Evolutionary conservation across 345 rosid species (phyloP), one percentile per base, ranked within the genome.

Genomic region (Stellera chamaejasme): DNA sequence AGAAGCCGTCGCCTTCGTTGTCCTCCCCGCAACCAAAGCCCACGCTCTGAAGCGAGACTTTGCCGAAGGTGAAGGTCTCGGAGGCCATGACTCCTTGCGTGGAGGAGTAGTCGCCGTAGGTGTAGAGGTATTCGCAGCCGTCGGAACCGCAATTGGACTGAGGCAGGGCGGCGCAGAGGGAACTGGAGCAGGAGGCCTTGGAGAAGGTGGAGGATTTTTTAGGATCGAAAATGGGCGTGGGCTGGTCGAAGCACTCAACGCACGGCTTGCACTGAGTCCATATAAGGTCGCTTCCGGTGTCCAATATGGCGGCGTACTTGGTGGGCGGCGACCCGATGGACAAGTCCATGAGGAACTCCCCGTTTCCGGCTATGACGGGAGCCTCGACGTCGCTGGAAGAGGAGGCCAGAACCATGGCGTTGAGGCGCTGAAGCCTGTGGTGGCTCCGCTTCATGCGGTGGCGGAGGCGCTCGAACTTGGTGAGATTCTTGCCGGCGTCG

Each of bases 231-330:
- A 92, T 73, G 0, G 95, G 93, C 3, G 84, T 79, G 0, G 95
- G 76, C 63, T 92, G 98, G 36, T 75, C 53, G 10, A 68, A 92
- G 59, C 96, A 92, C 41, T 86, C 75, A 0, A 57, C 55, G 19
- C 98, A 92, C 3, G 96, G 98, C 74, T 84, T 75, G 72, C 98
- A 92, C 44, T 88, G 98, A 13, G 98, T 92, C 98, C 98, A 92
- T 43, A 92, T 86, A 44, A 92, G 69, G 64, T 92, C 96, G 43
- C 98, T 92, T 0, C 98, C 98, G 0, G 98, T 86, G 56, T 92
- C 97, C 65, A 92, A 39, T 25, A 92, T 86, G 5, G 95, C 98
- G 6, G 79, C 58, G 75, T 70, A 84, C 7, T 70, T 69, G 45
- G 63, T 62, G 0, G 84, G 59, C 0, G 97, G 95, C 1, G 87